Evolutionary conservation across 805 yeast species (phyloP), one percentile per base, ranked within the genome.

Genomic region (Tetrapisispora namnaoensis): DNA sequence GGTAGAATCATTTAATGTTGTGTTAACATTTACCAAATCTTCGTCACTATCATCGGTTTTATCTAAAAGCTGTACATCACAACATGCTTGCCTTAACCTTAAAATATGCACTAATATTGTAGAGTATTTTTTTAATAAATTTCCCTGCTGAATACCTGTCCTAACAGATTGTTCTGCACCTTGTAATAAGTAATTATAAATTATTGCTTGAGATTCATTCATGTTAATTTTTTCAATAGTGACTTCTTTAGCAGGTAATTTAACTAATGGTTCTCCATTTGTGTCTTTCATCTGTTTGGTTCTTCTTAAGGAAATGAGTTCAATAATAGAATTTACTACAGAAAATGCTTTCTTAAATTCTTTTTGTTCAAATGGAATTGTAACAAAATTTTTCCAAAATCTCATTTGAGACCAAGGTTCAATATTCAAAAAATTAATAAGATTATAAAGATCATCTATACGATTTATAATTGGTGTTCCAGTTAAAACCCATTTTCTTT

Each of bases 381-480:
- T 83, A 28, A 91, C 78, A 61, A 89, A 89, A 16, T 87, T 79
- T 55, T 82, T 83, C 98, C 98, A 91, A 53, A 84, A 82, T 0
- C 86, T 74, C 49, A 85, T 80, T 55, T 84, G 83, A 37, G 82
- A 73, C 97, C 97, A 91, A 1, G 98, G 98, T 55, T 86, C 87
- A n/a, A 90, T 66, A 40, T 80, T 73, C 44, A 91, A 67, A 58
- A 83, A 91, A 55, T 80, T 79, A 17, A 89, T 77, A 44, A 89
- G 66, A 6, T 95, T 82, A 60, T 77, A 90, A 43, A 91, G 67
- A 63, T 91, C 98, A 63, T 91, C 97, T 10, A 91, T 70, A 53
- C 90, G 70, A 63, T 90, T 90, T 37, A 89, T 84, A 28, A 90
- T 86, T 0, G 98, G 97, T 0, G 98, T 90, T 8, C 98, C 98